Base-by-base conservation (phyloP, 2,329 filamentous ascomycete genomes). In the Epichloe sylvatica region DNA sequence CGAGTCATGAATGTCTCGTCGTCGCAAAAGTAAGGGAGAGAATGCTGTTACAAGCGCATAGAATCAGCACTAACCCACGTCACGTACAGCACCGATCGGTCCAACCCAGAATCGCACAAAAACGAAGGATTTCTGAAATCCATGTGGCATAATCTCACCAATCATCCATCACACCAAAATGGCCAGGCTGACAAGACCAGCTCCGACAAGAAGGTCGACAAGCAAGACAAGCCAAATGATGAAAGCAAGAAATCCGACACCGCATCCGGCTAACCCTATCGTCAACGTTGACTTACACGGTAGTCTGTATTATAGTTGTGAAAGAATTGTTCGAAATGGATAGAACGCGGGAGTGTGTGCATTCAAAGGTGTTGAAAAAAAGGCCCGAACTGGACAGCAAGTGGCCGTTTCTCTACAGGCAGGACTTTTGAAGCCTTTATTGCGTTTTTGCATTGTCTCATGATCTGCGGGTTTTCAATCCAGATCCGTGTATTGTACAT, bases 71-170 rank as follows among this genome's bases (percentile, higher is more conserved):
- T 45, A 12, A 30, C n/a, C 34, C 15, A n/a, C 30, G 9, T 39
- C 46, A 19, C n/a, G 23, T 25, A 30, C 40, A 43, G n/a, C 13
- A 40, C 46, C 36, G 43, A 54, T 44, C 50, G 61, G 9, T 57
- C 60, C 41, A 58, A 63, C 47, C 57, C 66, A 15, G 70, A 73
- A 41, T 70, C 74, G 0, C 83, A 91, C 64, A 84, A 84, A 67
- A 81, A 85, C 60, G 90, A 96, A 65, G 87, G 91, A 3, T 95
- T 96, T 62, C 70, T 97, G 53, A 96, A 92, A 71, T 88, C 83
- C 40, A 81, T 94, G 55, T 97, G 91, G 91, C 87, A 96, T 63
- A 89, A 82, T 56, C 68, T 97, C 49, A 94, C 85, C n/a, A 86
- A 88, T 59, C 80, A 92, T 59, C 73, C 76, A 0, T 73, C 72